Evolutionary conservation across 2,329 filamentous ascomycete genomes (phyloP).

Genomic region (Metarhizium anisopliae): DNA sequence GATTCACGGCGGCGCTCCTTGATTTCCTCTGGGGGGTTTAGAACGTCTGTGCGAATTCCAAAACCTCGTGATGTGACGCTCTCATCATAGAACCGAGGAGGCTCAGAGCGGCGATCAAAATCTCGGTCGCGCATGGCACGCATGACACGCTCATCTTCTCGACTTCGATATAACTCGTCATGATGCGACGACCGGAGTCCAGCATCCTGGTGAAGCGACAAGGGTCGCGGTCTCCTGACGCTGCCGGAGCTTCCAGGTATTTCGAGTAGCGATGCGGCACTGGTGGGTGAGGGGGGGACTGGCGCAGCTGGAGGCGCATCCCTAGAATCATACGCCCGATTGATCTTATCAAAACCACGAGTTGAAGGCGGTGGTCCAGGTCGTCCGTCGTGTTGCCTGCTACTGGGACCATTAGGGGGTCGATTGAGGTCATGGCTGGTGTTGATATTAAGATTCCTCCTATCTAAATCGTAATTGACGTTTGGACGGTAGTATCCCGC

Average conservation of each 20-base stretch:
- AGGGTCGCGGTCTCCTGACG: conserved; percentile 27
- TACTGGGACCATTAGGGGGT: conserved; percentile 27
- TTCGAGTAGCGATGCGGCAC: conserved; percentile 10
- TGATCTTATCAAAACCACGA: conserved; percentile 62
- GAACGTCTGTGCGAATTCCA: conserved; percentile 37
- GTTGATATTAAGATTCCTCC: conserved; percentile 36
- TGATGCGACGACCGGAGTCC: conserved; percentile 32
- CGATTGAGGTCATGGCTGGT: conserved; percentile 34
- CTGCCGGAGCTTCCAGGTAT: conserved; percentile 8
- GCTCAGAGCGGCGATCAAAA: conserved; percentile 18
- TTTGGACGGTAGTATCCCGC: conserved; percentile 46
- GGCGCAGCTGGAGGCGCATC: conserved; percentile 34
- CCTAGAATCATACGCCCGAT: conserved; percentile 39
- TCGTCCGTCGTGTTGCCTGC: conserved; percentile 28
- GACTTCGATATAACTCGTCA: conserved; percentile 39
- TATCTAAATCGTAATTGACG: conserved; percentile 40
- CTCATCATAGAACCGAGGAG: conserved; percentile 35
- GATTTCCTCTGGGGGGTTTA: conserved; percentile 30
- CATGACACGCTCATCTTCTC: conserved; percentile 37
- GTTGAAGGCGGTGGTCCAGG: conserved; percentile 58
- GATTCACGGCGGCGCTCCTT: conserved; percentile 28
- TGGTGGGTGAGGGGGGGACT: conserved; percentile 26
- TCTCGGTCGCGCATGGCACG: conserved; percentile 35
- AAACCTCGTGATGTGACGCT: conserved; percentile 39
- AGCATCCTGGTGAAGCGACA: conserved; percentile 45